A percentile compares a stretch with the other conserved stretches of the same genome.
Conservation (phyloP, 805 yeast genomes). For the Candida maris region DNA sequence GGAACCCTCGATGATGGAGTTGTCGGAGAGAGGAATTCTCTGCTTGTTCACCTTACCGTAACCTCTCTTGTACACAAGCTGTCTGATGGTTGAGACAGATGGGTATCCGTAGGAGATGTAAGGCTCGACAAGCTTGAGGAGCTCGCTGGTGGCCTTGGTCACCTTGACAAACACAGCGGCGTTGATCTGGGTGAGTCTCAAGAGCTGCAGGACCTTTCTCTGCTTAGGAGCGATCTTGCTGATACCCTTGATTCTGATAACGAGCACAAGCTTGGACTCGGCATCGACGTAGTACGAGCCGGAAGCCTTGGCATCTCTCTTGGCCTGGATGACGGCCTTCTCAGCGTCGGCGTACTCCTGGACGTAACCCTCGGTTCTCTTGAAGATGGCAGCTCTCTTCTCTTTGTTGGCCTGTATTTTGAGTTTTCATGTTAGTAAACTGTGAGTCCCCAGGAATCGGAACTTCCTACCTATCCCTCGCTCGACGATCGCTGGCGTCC, state of each 20-base stretch:
- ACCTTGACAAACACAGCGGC: constrained; percentile 92
- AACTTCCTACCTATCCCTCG: too few relatives aligned
- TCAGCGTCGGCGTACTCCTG: constrained; percentile 91
- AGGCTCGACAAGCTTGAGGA: constrained; percentile 91
- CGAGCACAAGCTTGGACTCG: constrained; percentile 91
- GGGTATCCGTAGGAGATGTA: constrained; percentile 98
- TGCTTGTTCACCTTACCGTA: constrained; percentile 96
- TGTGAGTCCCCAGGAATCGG: too few relatives aligned
- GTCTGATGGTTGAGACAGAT: constrained; percentile 84
- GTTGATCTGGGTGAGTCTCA: constrained; percentile 91
- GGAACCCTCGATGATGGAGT: constrained; percentile 80
- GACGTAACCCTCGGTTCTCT: constrained; percentile 96
- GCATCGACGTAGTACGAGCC: constrained; percentile 95
- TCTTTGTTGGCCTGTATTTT: constrained; percentile 41
- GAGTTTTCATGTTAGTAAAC: too few relatives aligned
- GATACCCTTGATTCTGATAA: constrained; percentile 99
- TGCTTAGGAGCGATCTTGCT: constrained; percentile 98
- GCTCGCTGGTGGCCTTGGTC: constrained; percentile 93
- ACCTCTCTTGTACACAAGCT: constrained; percentile 96
- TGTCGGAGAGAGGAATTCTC: constrained; percentile 87
- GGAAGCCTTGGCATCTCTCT: constrained; percentile 90
- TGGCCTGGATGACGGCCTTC: constrained; percentile 80
- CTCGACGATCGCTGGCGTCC: too few relatives aligned
- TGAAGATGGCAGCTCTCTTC: constrained; percentile 51
- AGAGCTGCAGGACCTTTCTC: constrained; percentile 94